Conservation (phyloP, 2,329 filamentous ascomycete genomes). For the Hypoxylon sp. region DNA sequence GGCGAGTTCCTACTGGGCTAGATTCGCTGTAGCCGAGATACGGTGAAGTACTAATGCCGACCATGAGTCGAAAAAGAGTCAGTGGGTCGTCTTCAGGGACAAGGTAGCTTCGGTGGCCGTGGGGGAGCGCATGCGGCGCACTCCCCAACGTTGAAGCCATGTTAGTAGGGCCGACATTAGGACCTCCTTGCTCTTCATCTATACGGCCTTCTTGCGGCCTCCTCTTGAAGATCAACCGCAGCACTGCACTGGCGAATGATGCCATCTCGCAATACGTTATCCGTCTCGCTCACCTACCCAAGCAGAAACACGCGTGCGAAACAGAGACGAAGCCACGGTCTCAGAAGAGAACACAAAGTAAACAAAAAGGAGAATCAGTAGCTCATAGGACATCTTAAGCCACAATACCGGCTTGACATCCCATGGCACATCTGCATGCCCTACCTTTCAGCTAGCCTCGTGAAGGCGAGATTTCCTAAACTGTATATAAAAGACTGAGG, state of each 20-base stretch:
- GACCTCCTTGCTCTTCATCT: constrained; percentile 34
- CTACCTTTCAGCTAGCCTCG: constrained; percentile 35
- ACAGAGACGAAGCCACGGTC: constrained; percentile 5
- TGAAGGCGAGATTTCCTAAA: constrained; percentile 31
- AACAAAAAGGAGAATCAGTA: constrained; percentile 16
- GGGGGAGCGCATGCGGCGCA: constrained; percentile 18
- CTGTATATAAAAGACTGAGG: constrained; percentile 21
- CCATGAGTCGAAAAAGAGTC: constrained; percentile 55
- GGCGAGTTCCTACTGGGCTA: constrained; percentile 50
- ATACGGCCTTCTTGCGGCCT: constrained; percentile 40
- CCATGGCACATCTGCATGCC: constrained; percentile 21
- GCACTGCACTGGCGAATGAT: constrained; percentile 33
- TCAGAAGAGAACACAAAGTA: constrained; percentile 6
- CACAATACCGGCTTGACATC: constrained; percentile 23
- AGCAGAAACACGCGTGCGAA: constrained; percentile 7
- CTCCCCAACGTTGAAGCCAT: constrained; percentile 28
- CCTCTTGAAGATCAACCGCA: constrained; percentile 42
- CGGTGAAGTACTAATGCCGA: constrained; percentile 54
- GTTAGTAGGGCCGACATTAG: constrained; percentile 20
- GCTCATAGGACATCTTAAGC: constrained; percentile 20
- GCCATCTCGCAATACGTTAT: constrained; percentile 34
- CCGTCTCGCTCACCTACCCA: constrained; percentile 2
- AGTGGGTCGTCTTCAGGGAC: constrained; percentile 50
- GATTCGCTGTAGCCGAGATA: constrained; percentile 51
- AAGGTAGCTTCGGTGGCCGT: constrained; percentile 38